These are phyloP conservation scores for Nemania serpens DNA, from an alignment of 2,329 filamentous ascomycete species.

Conservation along the genomic window DNA sequence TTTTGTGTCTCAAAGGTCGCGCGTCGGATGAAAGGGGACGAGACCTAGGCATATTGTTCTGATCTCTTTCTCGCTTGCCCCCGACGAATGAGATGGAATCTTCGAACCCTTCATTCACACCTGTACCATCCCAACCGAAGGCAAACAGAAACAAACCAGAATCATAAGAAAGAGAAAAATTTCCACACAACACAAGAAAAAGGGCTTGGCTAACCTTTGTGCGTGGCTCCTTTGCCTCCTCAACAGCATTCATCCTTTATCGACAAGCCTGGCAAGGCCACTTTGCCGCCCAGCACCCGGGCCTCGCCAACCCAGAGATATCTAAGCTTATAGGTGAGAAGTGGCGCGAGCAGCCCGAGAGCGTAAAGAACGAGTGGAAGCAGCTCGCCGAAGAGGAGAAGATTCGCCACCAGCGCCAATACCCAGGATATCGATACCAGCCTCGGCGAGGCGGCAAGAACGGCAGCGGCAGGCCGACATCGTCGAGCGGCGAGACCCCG, in stretches of 20 bases:
- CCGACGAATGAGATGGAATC: slow-evolving; percentile 21
- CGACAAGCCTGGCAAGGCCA: slow-evolving; percentile 87
- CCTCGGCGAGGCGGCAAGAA: slow-evolving; percentile 67
- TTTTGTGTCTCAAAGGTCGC: slow-evolving; percentile 32
- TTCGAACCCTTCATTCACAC: slow-evolving; percentile 19
- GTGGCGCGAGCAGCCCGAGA: slow-evolving; percentile 79
- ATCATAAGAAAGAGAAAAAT: slow-evolving; percentile 18
- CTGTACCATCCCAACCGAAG: slow-evolving; percentile 17
- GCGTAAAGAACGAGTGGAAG: slow-evolving; percentile 86
- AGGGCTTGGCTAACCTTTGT: slow-evolving; percentile 31
- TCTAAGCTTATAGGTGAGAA: slow-evolving; percentile 95
- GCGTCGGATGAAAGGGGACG: slow-evolving; percentile 34
- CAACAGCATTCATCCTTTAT: slow-evolving; percentile 91
- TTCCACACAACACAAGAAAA: slow-evolving; percentile 11
- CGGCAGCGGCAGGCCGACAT: slow-evolving; percentile 33
- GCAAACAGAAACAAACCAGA: slow-evolving; percentile 21
- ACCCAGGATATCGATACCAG: slow-evolving; percentile 93
- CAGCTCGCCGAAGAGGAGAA: slow-evolving; percentile 92
- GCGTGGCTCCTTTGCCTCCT: slow-evolving; percentile 19
- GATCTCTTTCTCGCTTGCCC: slow-evolving; percentile 22
- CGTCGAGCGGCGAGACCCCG: slow-evolving; percentile 51
- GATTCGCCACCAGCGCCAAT: slow-evolving; percentile 82
- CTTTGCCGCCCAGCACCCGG: slow-evolving; percentile 82
- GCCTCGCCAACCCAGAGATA: slow-evolving; percentile 91
- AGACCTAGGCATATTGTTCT: slow-evolving; percentile 34